phyloP scores from a whole-genome alignment of 352 stramenopile genomes.

The Saprolegnia diclina region DNA sequence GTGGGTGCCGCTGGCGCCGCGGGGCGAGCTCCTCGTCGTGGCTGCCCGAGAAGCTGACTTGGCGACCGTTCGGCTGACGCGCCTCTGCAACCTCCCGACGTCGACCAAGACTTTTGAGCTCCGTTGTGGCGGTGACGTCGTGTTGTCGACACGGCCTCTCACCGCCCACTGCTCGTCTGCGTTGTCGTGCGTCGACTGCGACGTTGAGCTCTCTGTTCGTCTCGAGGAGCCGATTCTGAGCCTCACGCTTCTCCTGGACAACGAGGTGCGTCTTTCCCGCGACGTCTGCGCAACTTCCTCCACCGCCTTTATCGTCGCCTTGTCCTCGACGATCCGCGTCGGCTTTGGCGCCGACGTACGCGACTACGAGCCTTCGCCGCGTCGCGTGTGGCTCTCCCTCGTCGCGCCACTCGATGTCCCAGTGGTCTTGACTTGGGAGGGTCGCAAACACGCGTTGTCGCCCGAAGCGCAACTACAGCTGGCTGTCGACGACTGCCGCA shows the following conservation, averaged over 20 bases:
- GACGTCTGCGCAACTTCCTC: too few relatives aligned
- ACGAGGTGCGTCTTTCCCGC: not conserved
- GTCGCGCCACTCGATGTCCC: too few relatives aligned
- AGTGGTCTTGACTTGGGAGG: too few relatives aligned
- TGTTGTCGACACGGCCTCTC: not conserved
- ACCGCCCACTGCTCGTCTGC: not conserved
- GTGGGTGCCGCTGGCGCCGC: not conserved
- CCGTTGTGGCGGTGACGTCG: too few relatives aligned
- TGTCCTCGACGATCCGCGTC: too few relatives aligned
- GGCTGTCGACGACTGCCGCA: not conserved
- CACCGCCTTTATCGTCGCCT: too few relatives aligned
- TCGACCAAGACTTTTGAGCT: not conserved
- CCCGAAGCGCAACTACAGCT: not conserved
- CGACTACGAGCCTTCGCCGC: too few relatives aligned
- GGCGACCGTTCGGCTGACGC: not conserved
- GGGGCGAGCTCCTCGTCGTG: not conserved
- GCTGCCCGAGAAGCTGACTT: not conserved
- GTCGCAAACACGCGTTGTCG: not conserved
- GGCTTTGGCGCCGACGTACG: too few relatives aligned
- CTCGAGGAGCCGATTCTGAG: not conserved
- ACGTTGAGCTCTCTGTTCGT: not conserved
- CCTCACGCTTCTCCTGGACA: not conserved
- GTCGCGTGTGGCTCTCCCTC: too few relatives aligned
- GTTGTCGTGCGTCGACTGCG: not conserved
- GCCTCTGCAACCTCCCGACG: not conserved